Percentiles rank a stretch among this genome's conserved stretches.
Evolutionary conservation across 2,329 filamentous ascomycete species (phyloP).

Genomic region (Fusarium sp.): DNA sequence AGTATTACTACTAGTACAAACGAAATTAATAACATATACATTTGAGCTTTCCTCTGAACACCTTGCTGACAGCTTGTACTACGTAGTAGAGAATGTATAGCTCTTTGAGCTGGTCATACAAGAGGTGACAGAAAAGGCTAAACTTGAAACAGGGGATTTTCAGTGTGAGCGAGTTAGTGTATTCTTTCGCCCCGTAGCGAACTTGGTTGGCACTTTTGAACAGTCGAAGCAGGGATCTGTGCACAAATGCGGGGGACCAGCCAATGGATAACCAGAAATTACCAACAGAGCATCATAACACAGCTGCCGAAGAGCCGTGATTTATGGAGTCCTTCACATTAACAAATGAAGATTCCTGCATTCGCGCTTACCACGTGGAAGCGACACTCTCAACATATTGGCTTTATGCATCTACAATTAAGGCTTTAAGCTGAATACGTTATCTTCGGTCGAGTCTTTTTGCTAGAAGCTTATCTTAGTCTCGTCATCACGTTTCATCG

Average conservation of each 20-base stretch:
- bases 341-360: not conserved
- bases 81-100: not conserved
- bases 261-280: not conserved
- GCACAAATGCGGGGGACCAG: not conserved
- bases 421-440: not conserved
- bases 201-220: not conserved
- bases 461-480: not conserved
- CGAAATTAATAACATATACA: not conserved
- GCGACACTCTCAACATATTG: not conserved
- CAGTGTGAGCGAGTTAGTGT: accelerated
- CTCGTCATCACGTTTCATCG: not conserved
- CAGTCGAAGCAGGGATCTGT: accelerated
- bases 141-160: accelerated
- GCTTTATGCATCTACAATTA: not conserved
- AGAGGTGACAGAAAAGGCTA: accelerated
- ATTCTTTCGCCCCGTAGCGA: accelerated
- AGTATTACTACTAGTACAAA: no score
- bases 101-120: no score
- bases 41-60: not conserved
- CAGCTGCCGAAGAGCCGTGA: constrained; percentile 1
- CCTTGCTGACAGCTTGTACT: not conserved
- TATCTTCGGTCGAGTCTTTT: not conserved
- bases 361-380: not conserved
- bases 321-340: not conserved
- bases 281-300: not conserved